These are phyloP conservation scores for Pythium phragmitis DNA, from an alignment of 352 stramenopile species.

Conservation along the genomic window DNA sequence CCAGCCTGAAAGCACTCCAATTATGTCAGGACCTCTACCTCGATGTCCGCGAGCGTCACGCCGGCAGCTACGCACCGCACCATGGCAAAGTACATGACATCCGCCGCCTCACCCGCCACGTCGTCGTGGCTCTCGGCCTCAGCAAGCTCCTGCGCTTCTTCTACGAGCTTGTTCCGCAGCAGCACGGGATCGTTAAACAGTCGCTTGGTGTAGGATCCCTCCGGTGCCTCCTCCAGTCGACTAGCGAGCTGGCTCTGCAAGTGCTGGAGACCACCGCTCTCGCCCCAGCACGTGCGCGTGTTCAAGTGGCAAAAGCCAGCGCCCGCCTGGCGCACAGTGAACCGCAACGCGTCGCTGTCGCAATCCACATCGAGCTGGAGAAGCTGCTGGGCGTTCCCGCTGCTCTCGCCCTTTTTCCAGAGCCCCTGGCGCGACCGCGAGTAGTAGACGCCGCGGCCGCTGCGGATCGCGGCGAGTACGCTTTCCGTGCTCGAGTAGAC, in stretches of 20 bases:
- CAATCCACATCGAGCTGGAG: conserved; percentile 94
- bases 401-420: conserved; percentile 97
- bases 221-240: conserved; percentile 83
- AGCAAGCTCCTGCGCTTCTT: conserved; percentile 94
- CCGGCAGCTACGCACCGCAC: conserved; percentile 90
- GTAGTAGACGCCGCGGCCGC: conserved; percentile 93
- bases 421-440: conserved; percentile 89
- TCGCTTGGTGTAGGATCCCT: conserved; percentile 96
- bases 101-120: conserved; percentile 93
- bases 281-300: conserved; percentile 94
- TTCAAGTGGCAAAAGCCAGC: conserved; percentile 84
- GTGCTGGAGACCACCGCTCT: conserved; percentile 80
- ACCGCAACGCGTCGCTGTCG: conserved; percentile 94
- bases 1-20: not conserved
- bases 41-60: conserved; percentile 91
- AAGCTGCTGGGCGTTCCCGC: conserved; percentile 92
- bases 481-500: conserved; percentile 95
- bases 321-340: conserved; percentile 90
- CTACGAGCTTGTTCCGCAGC: conserved; percentile 95
- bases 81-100: conserved; percentile 97
- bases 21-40: conserved; percentile 35
- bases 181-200: conserved; percentile 92
- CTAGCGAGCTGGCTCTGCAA: conserved; percentile 89
- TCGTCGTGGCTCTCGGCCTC: conserved; percentile 85
- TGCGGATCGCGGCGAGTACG: conserved; percentile 87